Evolutionary conservation across 1,139 yeast genomes (phyloP).

Genomic region (Geotrichum candidum): DNA sequence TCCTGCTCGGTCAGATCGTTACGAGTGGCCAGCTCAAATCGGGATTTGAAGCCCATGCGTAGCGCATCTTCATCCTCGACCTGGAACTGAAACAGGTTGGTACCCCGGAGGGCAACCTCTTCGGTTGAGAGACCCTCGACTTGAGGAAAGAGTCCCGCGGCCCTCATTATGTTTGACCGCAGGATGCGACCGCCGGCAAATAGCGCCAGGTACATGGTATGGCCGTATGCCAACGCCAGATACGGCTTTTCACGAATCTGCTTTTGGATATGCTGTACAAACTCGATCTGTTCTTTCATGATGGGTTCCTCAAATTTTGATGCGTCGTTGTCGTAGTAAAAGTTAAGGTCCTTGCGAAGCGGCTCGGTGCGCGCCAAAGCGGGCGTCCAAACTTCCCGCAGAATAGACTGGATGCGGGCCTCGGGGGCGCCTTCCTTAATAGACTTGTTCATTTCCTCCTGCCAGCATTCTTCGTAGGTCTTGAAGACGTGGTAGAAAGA

Average conservation of each 20-base stretch:
- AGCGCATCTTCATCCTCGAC: constrained; percentile 63
- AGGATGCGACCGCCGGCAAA: constrained; percentile 82
- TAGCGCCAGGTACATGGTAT: constrained; percentile 76
- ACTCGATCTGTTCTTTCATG: constrained; percentile 56
- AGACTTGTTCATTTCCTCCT: constrained; percentile 35
- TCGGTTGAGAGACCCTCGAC: constrained; percentile 57
- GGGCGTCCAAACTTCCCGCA: constrained; percentile 61
- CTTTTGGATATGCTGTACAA: constrained; percentile 53
- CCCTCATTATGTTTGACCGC: constrained; percentile 58
- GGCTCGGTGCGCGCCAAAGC: constrained; percentile 59
- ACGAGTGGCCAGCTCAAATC: constrained; percentile 72
- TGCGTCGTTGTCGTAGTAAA: constrained; percentile 53
- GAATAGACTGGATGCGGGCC: constrained; percentile 37
- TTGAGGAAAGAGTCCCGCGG: constrained; percentile 71
- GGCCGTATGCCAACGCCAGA: constrained; percentile 73
- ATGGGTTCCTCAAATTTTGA: constrained; percentile 53
- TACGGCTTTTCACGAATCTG: constrained; percentile 60
- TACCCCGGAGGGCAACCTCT: constrained; percentile 56
- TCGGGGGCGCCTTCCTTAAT: constrained; percentile 33
- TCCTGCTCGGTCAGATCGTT: constrained; percentile 60
- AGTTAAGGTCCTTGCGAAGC: constrained; percentile 57
- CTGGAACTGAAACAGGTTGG: constrained; percentile 61
- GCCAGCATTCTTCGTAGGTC: constrained; percentile 50
- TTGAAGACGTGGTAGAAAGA: constrained; percentile 71
- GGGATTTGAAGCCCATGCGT: constrained; percentile 62